phyloP scores from a whole-genome alignment of 163 green algal genomes.

The Prototheca cutis region DNA sequence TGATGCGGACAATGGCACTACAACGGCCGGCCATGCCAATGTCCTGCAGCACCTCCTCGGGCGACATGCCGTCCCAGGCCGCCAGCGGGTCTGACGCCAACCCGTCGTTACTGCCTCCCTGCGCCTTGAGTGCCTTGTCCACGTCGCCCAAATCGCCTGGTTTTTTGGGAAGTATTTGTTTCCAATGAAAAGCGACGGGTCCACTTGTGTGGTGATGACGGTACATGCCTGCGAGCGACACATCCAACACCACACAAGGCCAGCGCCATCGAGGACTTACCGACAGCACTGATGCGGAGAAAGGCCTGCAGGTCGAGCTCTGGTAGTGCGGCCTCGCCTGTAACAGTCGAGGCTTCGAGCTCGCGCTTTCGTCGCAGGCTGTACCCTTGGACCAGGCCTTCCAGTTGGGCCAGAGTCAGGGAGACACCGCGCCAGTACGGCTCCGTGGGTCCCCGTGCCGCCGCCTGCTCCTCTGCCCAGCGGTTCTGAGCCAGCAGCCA shows the following conservation, averaged over 20 bases:
- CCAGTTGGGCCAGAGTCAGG: slow-evolving; percentile 15
- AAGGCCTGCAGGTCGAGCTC: slow-evolving; percentile 2
- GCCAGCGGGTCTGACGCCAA: neutral
- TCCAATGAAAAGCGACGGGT: too few relatives aligned
- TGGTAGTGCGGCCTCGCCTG: neutral
- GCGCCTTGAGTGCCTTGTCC: too few relatives aligned
- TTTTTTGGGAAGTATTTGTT: too few relatives aligned
- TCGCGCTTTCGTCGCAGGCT: neutral
- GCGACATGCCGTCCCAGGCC: neutral
- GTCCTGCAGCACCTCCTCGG: slow-evolving; percentile 2
- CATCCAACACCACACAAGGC: neutral
- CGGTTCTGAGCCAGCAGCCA: slow-evolving; percentile 23
- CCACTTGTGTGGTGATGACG: too few relatives aligned
- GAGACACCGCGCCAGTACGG: slow-evolving; percentile 9
- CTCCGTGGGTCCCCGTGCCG: neutral
- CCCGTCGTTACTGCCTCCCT: neutral
- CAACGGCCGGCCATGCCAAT: slow-evolving; percentile 34
- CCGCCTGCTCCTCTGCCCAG: slow-evolving; percentile 11
- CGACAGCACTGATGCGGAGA: slow-evolving; percentile 8
- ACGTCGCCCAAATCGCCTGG: neutral
- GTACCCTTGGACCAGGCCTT: slow-evolving; percentile 8
- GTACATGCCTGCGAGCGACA: too few relatives aligned
- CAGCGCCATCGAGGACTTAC: too few relatives aligned
- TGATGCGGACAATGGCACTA: slow-evolving; percentile 49
- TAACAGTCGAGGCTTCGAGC: neutral